These are phyloP conservation scores for Sporothrix schenckii DNA, from an alignment of 2,329 filamentous ascomycete genomes.

Conservation along the genomic window DNA sequence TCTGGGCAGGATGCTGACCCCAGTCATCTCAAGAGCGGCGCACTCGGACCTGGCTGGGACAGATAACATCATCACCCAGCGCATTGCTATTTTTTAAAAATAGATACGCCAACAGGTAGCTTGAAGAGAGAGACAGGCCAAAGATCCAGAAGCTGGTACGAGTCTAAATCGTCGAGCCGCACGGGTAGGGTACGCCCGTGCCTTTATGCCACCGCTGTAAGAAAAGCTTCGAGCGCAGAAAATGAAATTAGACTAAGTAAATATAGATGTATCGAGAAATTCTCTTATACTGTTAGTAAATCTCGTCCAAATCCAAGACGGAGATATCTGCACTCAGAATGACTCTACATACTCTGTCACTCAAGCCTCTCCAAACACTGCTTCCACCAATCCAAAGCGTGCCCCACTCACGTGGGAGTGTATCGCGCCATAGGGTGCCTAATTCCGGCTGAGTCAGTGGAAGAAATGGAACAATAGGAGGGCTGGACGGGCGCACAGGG, in stretches of 20 bases:
- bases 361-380: not conserved
- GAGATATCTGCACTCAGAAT: conserved; percentile 3
- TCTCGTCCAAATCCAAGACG: not conserved
- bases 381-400: conserved; percentile 5
- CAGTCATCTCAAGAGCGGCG: not conserved
- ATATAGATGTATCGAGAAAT: too few relatives aligned
- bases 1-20: not conserved
- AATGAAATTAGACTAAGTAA: too few relatives aligned
- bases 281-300: too few relatives aligned
- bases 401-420: conserved; percentile 23
- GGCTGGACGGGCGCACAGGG: conserved; percentile 8
- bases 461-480: conserved; percentile 4
- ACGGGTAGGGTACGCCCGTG: too few relatives aligned
- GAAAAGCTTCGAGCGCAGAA: too few relatives aligned
- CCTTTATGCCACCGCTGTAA: too few relatives aligned
- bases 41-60: not conserved
- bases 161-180: too few relatives aligned
- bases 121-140: too few relatives aligned
- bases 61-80: not conserved
- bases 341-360: not conserved
- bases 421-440: conserved; percentile 24
- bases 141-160: too few relatives aligned
- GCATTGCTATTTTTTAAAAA: too few relatives aligned
- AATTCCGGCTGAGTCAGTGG: conserved; percentile 24
- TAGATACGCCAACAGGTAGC: too few relatives aligned